A percentile compares a stretch with the other conserved stretches of the same genome.
These are phyloP conservation scores for Bocquillonia castaneifolia DNA, from an alignment of 441 rosid species.

Conservation along the genomic window DNA sequence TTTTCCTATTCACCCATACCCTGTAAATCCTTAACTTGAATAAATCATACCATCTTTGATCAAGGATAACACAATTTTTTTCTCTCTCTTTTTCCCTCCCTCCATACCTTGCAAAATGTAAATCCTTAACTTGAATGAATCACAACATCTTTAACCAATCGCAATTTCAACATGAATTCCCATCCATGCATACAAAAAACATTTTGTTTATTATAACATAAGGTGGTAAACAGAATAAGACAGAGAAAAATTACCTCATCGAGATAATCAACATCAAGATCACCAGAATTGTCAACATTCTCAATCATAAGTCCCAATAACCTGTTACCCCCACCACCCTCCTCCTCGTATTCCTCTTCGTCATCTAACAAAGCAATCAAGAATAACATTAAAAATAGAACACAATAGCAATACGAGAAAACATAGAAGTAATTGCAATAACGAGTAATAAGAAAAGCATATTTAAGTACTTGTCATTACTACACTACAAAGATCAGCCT, in stretches of 20 bases:
- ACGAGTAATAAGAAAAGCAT: not conserved
- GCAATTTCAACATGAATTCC: not conserved
- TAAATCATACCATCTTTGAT: not conserved
- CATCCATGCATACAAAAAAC: not conserved
- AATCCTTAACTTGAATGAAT: not conserved
- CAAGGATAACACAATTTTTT: no score
- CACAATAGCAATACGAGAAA: not conserved
- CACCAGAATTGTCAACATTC: conserved; percentile 90
- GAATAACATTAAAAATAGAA: not conserved
- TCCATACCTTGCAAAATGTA: not conserved
- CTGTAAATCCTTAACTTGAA: not conserved
- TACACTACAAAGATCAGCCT: not conserved
- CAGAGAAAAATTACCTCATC: conserved; percentile 58
- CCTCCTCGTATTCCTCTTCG: conserved; percentile 75
- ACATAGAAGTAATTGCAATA: not conserved
- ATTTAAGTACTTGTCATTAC: not conserved
- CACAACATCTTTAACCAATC: not conserved
- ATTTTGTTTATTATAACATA: not conserved
- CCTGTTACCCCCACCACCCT: conserved; percentile 52
- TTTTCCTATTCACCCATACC: not conserved
- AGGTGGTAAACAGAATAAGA: not conserved
- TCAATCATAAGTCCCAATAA: conserved; percentile 92
- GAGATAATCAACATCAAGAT: conserved; percentile 94
- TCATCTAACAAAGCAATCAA: conserved; percentile 50
- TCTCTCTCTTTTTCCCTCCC: not conserved